These are phyloP conservation scores for Geranomyces variabilis DNA, from an alignment of 192 early-diverging fungal species.

Conservation along the genomic window DNA sequence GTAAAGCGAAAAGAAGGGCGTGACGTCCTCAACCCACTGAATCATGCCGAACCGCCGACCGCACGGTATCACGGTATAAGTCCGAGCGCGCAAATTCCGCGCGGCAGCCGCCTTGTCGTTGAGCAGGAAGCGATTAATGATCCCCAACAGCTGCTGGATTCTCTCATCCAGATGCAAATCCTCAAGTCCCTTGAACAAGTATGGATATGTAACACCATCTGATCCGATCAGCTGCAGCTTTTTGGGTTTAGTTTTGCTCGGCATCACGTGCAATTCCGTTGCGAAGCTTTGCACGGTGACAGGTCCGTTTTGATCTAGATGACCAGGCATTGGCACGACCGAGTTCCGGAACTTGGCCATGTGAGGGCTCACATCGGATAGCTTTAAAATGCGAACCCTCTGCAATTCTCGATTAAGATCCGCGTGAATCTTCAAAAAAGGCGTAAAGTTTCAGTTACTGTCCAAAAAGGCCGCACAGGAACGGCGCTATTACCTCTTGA, in stretches of 20 bases:
- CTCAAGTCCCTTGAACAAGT: constrained; percentile 90
- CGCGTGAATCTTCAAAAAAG: constrained; percentile 31
- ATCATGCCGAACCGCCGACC: constrained; percentile 90
- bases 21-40: constrained; percentile 89
- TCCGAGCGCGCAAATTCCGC: constrained; percentile 52
- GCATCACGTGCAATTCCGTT: constrained; percentile 56
- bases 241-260: constrained; percentile 94
- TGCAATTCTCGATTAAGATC: constrained; percentile 61
- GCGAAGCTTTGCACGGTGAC: constrained; percentile 59
- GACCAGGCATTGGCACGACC: constrained; percentile 55
- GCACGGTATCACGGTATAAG: constrained; percentile 84
- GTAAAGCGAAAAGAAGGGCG: constrained; percentile 76
- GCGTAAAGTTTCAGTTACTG: too few relatives aligned
- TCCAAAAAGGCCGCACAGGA: neutral
- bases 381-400: constrained; percentile 51
- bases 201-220: constrained; percentile 65
- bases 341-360: constrained; percentile 53
- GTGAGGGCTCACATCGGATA: constrained; percentile 64
- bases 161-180: constrained; percentile 92
- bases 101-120: constrained; percentile 50
- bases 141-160: constrained; percentile 78
- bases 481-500: constrained; percentile 51
- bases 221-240: constrained; percentile 67
- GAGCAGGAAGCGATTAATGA: constrained; percentile 63
- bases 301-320: constrained; percentile 16